phyloP scores from a whole-genome alignment of 768 basidiomycete genomes.

The Tremella yokohamensis region DNA sequence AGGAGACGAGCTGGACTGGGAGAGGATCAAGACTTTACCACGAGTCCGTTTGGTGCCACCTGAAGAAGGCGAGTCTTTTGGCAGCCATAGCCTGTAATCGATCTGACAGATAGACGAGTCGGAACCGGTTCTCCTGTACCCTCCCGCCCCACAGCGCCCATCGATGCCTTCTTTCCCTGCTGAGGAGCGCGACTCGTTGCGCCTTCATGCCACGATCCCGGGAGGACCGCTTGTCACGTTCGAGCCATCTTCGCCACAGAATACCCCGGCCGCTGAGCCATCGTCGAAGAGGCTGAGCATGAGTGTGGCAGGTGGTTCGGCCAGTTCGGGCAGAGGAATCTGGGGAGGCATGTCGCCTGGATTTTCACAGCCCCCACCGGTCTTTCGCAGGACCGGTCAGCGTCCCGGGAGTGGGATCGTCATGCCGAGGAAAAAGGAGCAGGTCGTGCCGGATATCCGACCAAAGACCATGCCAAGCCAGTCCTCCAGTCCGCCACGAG shows the following conservation, averaged over 20 bases:
- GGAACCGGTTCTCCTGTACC: constrained; percentile 34
- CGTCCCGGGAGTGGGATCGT: constrained; percentile 16
- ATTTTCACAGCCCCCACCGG: constrained; percentile 32
- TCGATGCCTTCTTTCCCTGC: constrained; percentile 1
- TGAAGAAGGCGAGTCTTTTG: constrained; percentile 27
- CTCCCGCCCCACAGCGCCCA: constrained; percentile 19
- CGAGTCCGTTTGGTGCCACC: constrained; percentile 38
- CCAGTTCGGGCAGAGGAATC: neutral
- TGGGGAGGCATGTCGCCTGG: constrained; percentile 38
- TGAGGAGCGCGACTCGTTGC: too few species aligned
- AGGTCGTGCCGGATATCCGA: constrained; percentile 26
- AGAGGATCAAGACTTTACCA: constrained; percentile 30
- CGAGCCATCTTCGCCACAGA: neutral
- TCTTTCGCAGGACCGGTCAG: constrained; percentile 17
- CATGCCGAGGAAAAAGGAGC: constrained; percentile 32
- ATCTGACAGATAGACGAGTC: constrained; percentile 24
- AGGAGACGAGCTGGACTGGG: constrained; percentile 22
- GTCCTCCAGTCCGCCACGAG: too few species aligned
- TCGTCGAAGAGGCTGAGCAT: neutral
- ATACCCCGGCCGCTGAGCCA: constrained; percentile 7
- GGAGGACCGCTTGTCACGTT: constrained; percentile 7
- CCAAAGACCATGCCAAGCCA: neutral
- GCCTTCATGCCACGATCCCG: constrained; percentile 14
- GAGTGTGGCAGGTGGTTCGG: constrained; percentile 1
- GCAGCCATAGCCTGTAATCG: neutral